Conservation (phyloP, 345 rosid species). For the Noccaea caerulescens region DNA sequence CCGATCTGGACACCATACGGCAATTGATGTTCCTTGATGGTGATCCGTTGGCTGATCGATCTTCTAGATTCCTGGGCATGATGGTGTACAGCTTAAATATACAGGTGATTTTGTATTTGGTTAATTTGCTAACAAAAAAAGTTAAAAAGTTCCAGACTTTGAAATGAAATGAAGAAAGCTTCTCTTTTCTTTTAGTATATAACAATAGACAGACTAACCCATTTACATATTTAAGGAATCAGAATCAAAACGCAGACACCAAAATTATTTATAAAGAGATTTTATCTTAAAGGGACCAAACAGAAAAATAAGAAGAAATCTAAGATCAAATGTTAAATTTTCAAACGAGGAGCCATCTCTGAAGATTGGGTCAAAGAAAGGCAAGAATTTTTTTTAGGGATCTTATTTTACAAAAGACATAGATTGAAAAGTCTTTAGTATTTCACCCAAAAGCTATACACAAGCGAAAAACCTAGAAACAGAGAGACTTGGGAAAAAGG, state of each 20-base stretch:
- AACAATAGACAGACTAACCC: slow-evolving; percentile 27
- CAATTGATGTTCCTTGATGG: slow-evolving; percentile 49
- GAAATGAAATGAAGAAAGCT: slow-evolving; percentile 25
- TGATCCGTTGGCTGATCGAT: slow-evolving; percentile 56
- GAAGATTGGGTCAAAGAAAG: slow-evolving; percentile 39
- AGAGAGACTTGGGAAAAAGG: slow-evolving; percentile 29
- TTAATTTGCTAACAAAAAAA: background rate
- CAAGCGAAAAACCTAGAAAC: slow-evolving; percentile 30
- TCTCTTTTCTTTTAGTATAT: background rate
- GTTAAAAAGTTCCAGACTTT: slow-evolving; percentile 19
- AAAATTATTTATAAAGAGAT: background rate
- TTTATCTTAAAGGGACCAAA: slow-evolving; percentile 38
- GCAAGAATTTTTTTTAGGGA: background rate
- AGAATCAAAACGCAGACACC: slow-evolving; percentile 39
- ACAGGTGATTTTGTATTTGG: slow-evolving; percentile 15
- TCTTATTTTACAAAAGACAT: too few species aligned
- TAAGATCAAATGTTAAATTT: background rate
- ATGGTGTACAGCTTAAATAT: slow-evolving; percentile 29
- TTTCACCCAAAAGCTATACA: slow-evolving; percentile 18
- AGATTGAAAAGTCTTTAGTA: slow-evolving; percentile 16
- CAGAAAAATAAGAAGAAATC: slow-evolving; percentile 26
- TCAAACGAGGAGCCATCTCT: slow-evolving; percentile 13
- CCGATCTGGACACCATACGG: slow-evolving; percentile 60
- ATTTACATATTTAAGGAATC: slow-evolving; percentile 44
- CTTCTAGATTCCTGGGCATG: slow-evolving; percentile 68